Percentiles rank a stretch among this genome's conserved stretches.
phyloP scores from a whole-genome alignment of 495 filamentous ascomycete genomes.

The Penicillium alfredii region DNA sequence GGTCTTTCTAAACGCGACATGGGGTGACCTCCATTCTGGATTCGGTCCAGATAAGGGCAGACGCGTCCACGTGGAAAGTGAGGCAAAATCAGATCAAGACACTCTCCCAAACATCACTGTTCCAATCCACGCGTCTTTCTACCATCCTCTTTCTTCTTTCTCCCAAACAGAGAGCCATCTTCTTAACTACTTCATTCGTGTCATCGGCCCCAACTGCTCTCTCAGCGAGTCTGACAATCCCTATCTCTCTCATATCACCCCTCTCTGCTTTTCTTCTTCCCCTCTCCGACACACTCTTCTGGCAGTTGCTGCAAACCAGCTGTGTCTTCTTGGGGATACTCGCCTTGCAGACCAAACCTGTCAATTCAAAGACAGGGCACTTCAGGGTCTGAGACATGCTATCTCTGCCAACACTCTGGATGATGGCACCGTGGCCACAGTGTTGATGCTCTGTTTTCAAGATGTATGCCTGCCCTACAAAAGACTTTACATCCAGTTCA shows the following conservation, averaged over 20 bases:
- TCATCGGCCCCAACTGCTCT: constrained; percentile 12
- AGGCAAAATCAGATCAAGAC: too few relatives aligned
- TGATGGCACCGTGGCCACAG: constrained; percentile 12
- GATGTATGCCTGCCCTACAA: constrained; percentile 5
- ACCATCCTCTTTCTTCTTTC: constrained; percentile 8
- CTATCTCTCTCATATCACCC: constrained; percentile 13
- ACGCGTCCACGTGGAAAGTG: too few relatives aligned
- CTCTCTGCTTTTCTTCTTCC: constrained; percentile 6
- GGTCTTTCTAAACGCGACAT: constrained; percentile 14
- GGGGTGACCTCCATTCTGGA: constrained; percentile 2
- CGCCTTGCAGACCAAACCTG: constrained; percentile 4
- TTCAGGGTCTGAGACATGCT: constrained; percentile 10
- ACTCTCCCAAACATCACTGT: too few relatives aligned
- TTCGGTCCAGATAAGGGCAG: too few relatives aligned
- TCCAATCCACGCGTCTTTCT: not conserved
- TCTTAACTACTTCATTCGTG: constrained; percentile 19
- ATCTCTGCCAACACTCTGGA: constrained; percentile 2
- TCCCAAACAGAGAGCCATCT: constrained; percentile 9
- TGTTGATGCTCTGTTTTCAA: constrained; percentile 21
- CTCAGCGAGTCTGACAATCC: constrained; percentile 13
- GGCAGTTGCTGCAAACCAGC: constrained; percentile 14
- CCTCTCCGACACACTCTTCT: constrained; percentile 12
- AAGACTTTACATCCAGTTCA: not conserved
- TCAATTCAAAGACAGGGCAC: constrained; percentile 8
- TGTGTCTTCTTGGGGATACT: constrained; percentile 7